phyloP scores from a whole-genome alignment of 2,329 filamentous ascomycete species.

The Stemphylium vesicarium region DNA sequence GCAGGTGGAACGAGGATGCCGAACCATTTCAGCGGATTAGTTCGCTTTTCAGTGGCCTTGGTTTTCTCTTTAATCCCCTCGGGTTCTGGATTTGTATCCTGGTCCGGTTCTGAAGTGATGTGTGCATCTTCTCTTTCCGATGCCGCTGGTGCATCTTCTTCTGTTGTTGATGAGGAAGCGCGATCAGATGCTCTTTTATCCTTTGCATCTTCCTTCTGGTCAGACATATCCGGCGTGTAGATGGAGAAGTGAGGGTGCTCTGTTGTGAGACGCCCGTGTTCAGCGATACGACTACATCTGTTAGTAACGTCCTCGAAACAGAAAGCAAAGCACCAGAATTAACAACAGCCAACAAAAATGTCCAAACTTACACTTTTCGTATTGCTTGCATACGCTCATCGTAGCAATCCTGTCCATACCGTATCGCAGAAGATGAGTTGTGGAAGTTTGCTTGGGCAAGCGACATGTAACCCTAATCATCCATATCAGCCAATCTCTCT shows the following conservation, averaged over 20 bases:
- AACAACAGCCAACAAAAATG: no score
- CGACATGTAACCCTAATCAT: constrained; percentile 52
- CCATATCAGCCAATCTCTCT: not conserved
- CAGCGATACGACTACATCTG: constrained; percentile 2
- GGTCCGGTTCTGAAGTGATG: not conserved
- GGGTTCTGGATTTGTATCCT: not conserved
- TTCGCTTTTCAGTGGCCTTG: constrained; percentile 5
- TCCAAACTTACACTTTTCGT: constrained; percentile 52
- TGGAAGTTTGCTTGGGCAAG: constrained; percentile 79
- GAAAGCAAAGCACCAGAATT: no score
- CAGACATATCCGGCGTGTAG: not conserved
- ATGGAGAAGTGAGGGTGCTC: constrained; percentile 7
- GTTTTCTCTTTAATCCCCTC: constrained; percentile 2
- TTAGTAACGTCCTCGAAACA: no score
- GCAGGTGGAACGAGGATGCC: constrained; percentile 59
- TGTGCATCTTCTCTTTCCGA: not conserved
- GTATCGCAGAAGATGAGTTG: constrained; percentile 65
- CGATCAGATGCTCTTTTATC: not conserved
- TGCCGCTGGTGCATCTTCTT: not conserved
- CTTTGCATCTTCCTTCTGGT: not conserved
- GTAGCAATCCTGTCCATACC: constrained; percentile 74
- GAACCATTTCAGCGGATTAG: constrained; percentile 65
- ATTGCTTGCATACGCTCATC: constrained; percentile 74
- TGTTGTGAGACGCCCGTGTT: constrained; percentile 19
- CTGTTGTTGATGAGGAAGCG: not conserved